Percentiles rank a stretch among this genome's conserved stretches.
Conservation (phyloP, 495 filamentous ascomycete genomes). For the Hyaloscypha bicolor region DNA sequence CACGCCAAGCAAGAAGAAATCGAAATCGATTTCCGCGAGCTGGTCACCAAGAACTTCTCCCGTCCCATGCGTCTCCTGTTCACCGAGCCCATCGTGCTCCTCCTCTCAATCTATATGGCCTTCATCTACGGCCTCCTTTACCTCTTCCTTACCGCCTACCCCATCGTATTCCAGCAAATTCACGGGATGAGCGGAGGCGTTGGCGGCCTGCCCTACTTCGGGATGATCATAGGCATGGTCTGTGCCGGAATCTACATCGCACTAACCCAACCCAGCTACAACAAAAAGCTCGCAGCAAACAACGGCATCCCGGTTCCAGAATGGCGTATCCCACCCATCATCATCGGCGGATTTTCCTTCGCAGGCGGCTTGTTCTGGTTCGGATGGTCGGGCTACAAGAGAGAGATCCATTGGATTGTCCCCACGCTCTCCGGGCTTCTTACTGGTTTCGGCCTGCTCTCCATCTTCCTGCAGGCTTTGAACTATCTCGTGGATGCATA, state of each 20-base stretch:
- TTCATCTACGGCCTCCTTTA: slow-evolving; percentile 85
- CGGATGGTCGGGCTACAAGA: slow-evolving; percentile 72
- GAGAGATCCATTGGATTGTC: slow-evolving; percentile 76
- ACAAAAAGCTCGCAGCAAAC: slow-evolving; percentile 70
- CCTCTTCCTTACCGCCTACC: slow-evolving; percentile 80
- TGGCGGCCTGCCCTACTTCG: slow-evolving; percentile 76
- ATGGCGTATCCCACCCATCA: slow-evolving; percentile 82
- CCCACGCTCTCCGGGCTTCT: slow-evolving; percentile 71
- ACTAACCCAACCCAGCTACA: slow-evolving; percentile 67
- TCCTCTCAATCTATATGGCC: slow-evolving; percentile 77
- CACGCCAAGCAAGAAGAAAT: slow-evolving; percentile 94
- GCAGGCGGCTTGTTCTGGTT: slow-evolving; percentile 84
- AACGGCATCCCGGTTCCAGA: slow-evolving; percentile 76
- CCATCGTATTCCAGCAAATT: slow-evolving; percentile 74
- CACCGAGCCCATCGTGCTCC: slow-evolving; percentile 76
- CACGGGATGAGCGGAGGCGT: slow-evolving; percentile 69
- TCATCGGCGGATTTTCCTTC: slow-evolving; percentile 75
- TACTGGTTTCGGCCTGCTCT: slow-evolving; percentile 63
- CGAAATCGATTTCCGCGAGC: slow-evolving; percentile 78
- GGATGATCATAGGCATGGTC: slow-evolving; percentile 76
- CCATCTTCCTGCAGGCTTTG: slow-evolving; percentile 82
- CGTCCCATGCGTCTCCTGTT: slow-evolving; percentile 80
- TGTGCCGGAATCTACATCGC: slow-evolving; percentile 67
- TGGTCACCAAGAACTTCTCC: slow-evolving; percentile 81
- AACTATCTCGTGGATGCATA: slow-evolving; percentile 91